Percentiles rank a stretch among this genome's conserved stretches.
These are phyloP conservation scores for Mortierella sp. DNA, from an alignment of 371 early-diverging fungal species.

Conservation along the genomic window DNA sequence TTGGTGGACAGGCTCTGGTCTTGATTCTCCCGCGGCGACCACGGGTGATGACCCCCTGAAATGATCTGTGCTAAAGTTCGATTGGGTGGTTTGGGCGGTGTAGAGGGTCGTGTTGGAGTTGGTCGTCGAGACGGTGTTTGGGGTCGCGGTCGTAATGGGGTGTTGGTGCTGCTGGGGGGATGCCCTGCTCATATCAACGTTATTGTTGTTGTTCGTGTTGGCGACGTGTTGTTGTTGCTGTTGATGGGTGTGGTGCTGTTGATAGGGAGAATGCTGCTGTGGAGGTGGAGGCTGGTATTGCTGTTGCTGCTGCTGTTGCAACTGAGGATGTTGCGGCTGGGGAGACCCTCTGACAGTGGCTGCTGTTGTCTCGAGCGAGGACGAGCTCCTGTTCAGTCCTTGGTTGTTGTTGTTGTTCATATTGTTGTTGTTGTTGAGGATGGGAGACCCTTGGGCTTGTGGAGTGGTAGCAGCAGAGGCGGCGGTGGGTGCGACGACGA, in stretches of 20 bases:
- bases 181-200: conserved; percentile 5
- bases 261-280: not conserved
- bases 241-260: conserved; percentile 1
- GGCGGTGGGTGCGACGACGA: not conserved
- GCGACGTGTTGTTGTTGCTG: conserved; percentile 6
- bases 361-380: conserved; percentile 22
- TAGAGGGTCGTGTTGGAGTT: not conserved
- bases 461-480: not conserved
- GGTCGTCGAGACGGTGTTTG: not conserved
- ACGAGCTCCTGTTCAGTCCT: conserved; percentile 11
- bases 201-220: conserved; percentile 7
- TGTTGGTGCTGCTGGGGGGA: conserved; percentile 3
- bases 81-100: not conserved
- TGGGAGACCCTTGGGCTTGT: conserved; percentile 15
- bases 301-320: conserved; percentile 6
- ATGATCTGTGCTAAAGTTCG: not conserved
- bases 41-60: conserved; percentile 1
- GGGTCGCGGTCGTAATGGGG: not conserved
- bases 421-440: conserved; percentile 14
- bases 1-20: not conserved
- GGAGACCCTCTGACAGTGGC: conserved; percentile 17
- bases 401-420: not conserved
- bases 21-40: not conserved
- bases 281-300: not conserved
- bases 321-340: conserved; percentile 6